Base-by-base conservation (phyloP, 805 yeast genomes). In the Wickerhamiella sergipiensis region DNA sequence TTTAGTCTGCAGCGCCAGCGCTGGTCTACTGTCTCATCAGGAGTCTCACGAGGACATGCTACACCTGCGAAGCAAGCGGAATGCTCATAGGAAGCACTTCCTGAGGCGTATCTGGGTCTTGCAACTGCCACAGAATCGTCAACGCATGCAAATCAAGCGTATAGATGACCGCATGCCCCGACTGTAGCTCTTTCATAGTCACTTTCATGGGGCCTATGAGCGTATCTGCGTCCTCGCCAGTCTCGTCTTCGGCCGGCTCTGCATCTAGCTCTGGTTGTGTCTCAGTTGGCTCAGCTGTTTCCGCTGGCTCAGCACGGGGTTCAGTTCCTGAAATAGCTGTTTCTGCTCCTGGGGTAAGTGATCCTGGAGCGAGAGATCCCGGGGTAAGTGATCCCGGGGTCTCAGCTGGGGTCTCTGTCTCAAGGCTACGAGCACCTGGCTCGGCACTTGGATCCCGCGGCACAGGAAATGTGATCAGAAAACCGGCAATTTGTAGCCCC, bases 151-250 rank as follows among this genome's bases (percentile, higher is more conserved):
- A 15, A 19, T 39, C 45, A 12, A 36, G 19, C n/a, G 49, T 39
- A 21, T 47, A 47, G 19, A 47, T 40, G 36, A 47, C 19, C 17
- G 43, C 42, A 13, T 19, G 21, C 26, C 50, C 50, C 5, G 24
- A 19, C 6, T 19, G 22, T 2, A 48, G 21, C 9, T 42, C 36
- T 15, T 12, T 17, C 15, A 31, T 21, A 6, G 46, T 7, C 33
- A 43, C 33, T 21, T 36, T 17, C 19, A n/a, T 36, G 10, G 40
- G 40, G 15, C 24, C 46, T 23, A 23, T 24, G 6, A n/a, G 19
- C 6, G 46, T 12, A 24, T 24, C 26, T 24, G 26, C 26, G 5
- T 24, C 26, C 8, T 24, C 26, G 26, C 8, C 26, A 24, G 26
- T n/a, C n/a, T n/a, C n/a, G n/a, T n/a, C n/a, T n/a, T n/a, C n/a